These are phyloP conservation scores for Nothophaeocryptopus gaeumannii DNA, from an alignment of 2,329 filamentous ascomycete species.

Conservation along the genomic window DNA sequence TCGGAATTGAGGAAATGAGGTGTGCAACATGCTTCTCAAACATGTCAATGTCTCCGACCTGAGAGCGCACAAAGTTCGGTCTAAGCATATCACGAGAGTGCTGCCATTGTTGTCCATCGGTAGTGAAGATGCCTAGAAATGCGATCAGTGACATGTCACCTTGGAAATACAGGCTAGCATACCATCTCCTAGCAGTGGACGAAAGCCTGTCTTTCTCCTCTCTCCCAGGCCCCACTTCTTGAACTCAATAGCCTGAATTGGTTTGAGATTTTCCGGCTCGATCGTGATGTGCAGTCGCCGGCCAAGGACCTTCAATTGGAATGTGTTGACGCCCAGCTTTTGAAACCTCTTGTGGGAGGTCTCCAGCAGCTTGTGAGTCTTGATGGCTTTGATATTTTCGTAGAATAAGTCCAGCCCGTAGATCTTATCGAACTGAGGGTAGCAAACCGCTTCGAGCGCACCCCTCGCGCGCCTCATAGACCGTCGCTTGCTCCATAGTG, in stretches of 20 bases:
- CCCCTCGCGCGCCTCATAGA: conserved; percentile 43
- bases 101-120: conserved; percentile 41
- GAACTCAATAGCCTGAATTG: conserved; percentile 44
- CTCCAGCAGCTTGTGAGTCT: conserved; percentile 38
- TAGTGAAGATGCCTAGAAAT: conserved; percentile 40
- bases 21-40: conserved; percentile 60
- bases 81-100: conserved; percentile 48
- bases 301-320: conserved; percentile 39
- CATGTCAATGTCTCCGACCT: conserved; percentile 53
- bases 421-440: conserved; percentile 54
- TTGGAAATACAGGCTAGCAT: conserved; percentile 19
- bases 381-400: conserved; percentile 39
- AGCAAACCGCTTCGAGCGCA: conserved; percentile 47
- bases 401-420: conserved; percentile 53
- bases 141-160: not conserved
- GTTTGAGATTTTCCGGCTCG: conserved; percentile 51
- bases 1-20: conserved; percentile 59
- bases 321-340: conserved; percentile 34
- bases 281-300: conserved; percentile 39
- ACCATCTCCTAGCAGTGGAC: conserved; percentile 44
- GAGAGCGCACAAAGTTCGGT: conserved; percentile 53
- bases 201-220: conserved; percentile 36
- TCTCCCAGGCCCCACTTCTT: conserved; percentile 46
- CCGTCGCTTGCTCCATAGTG: conserved; percentile 37
- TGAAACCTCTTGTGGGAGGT: conserved; percentile 35